Conservation (phyloP, 2,329 filamentous ascomycete species). For the Monosporascus sp. region DNA sequence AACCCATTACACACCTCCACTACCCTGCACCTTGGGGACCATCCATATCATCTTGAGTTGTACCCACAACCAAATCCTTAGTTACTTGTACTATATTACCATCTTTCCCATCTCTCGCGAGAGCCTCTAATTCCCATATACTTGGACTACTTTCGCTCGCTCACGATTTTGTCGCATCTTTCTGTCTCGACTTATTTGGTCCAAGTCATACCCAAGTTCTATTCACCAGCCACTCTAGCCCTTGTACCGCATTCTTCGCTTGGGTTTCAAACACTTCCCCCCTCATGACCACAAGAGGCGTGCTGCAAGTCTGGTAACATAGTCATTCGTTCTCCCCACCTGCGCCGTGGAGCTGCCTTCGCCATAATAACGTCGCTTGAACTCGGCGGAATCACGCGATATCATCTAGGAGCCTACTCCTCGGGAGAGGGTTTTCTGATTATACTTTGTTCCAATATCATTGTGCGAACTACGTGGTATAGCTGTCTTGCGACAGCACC, state of each 20-base stretch:
- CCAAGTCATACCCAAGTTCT: background rate
- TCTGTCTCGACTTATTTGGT: background rate
- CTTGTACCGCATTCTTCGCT: background rate
- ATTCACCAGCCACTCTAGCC: background rate
- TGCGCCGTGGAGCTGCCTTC: background rate
- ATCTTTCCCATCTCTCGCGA: constrained; percentile 3
- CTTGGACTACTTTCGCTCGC: constrained; percentile 6
- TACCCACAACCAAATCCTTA: constrained; percentile 8
- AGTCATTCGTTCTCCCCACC: background rate
- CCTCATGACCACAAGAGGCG: background rate
- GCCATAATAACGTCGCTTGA: background rate
- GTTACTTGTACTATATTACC: constrained; percentile 10
- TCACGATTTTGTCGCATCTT: background rate
- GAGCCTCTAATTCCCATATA: constrained; percentile 6
- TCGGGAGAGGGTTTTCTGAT: background rate
- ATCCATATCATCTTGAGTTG: constrained; percentile 3
- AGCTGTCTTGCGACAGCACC: constrained; percentile 26
- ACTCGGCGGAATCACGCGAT: background rate
- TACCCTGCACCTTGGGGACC: background rate
- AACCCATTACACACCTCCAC: constrained; percentile 1
- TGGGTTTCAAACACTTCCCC: background rate
- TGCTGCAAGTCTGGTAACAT: background rate
- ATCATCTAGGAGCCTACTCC: background rate
- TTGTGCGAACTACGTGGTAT: constrained; percentile 17
- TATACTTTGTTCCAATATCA: background rate